These are phyloP conservation scores for Fusarium sp. DNA, from an alignment of 2,329 filamentous ascomycete species.

Conservation along the genomic window DNA sequence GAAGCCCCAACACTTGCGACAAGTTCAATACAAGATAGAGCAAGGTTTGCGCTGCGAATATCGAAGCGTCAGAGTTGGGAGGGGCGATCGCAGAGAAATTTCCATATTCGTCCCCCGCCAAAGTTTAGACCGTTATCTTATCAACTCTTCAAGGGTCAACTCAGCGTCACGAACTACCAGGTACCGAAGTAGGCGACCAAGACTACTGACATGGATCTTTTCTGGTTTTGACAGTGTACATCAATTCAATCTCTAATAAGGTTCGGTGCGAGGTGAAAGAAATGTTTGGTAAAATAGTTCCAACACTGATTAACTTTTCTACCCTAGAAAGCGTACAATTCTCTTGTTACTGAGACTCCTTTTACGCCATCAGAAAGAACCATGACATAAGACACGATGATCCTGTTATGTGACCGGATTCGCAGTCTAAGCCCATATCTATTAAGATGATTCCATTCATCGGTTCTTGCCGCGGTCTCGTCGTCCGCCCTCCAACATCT, in stretches of 20 bases:
- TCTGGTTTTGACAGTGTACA: not conserved
- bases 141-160: constrained; percentile 10
- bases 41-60: not conserved
- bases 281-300: not conserved
- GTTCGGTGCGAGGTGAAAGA: not conserved
- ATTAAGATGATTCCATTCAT: constrained; percentile 39
- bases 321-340: not conserved
- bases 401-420: not conserved
- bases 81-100: constrained; percentile 37
- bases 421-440: constrained; percentile 14
- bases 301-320: not conserved
- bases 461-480: constrained; percentile 57
- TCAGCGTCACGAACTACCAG: not conserved
- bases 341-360: constrained; percentile 3
- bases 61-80: constrained; percentile 5
- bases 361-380: not conserved
- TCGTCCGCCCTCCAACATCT: constrained; percentile 62
- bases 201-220: not conserved
- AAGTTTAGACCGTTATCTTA: constrained; percentile 40
- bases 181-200: not conserved
- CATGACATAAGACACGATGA: not conserved
- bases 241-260: not conserved
- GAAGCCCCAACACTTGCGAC: not conserved
- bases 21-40: not conserved
- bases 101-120: constrained; percentile 40